Conservation (phyloP, 495 filamentous ascomycete genomes). For the Hypoxylon subgilvum region DNA sequence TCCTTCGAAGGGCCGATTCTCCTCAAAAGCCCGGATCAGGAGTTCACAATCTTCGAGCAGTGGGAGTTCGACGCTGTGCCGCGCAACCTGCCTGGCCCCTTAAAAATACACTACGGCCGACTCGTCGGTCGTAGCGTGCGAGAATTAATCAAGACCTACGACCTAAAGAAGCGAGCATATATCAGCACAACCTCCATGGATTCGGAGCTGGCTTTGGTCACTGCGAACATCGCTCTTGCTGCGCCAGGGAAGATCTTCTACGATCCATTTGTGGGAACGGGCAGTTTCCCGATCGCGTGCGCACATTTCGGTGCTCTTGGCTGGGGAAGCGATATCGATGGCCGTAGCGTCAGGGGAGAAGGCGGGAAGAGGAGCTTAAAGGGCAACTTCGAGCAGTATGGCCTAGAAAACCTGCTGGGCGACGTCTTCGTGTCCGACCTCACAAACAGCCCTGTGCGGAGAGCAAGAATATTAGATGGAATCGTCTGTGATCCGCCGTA, state of each 20-base stretch:
- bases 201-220: slow-evolving; percentile 87
- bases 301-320: slow-evolving; percentile 85
- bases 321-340: slow-evolving; percentile 91
- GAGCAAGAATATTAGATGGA: slow-evolving; percentile 73
- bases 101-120: slow-evolving; percentile 72
- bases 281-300: slow-evolving; percentile 83
- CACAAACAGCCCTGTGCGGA: slow-evolving; percentile 81
- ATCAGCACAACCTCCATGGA: slow-evolving; percentile 98
- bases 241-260: slow-evolving; percentile 83
- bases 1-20: slow-evolving; percentile 76
- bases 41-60: slow-evolving; percentile 81
- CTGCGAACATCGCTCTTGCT: slow-evolving; percentile 86
- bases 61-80: slow-evolving; percentile 62
- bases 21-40: slow-evolving; percentile 72
- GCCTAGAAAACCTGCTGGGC: slow-evolving; percentile 63
- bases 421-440: slow-evolving; percentile 86
- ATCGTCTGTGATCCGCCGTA: slow-evolving; percentile 98
- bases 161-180: slow-evolving; percentile 89
- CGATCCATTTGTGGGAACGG: slow-evolving; percentile 95
- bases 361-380: slow-evolving; percentile 58
- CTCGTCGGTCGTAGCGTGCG: slow-evolving; percentile 67
- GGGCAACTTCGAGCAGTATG: slow-evolving; percentile 88
- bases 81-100: slow-evolving; percentile 56
- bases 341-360: slow-evolving; percentile 77
- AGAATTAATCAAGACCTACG: slow-evolving; percentile 73